Conservation (phyloP, 2,329 filamentous ascomycete species). For the Nigrospora sphaerica region DNA sequence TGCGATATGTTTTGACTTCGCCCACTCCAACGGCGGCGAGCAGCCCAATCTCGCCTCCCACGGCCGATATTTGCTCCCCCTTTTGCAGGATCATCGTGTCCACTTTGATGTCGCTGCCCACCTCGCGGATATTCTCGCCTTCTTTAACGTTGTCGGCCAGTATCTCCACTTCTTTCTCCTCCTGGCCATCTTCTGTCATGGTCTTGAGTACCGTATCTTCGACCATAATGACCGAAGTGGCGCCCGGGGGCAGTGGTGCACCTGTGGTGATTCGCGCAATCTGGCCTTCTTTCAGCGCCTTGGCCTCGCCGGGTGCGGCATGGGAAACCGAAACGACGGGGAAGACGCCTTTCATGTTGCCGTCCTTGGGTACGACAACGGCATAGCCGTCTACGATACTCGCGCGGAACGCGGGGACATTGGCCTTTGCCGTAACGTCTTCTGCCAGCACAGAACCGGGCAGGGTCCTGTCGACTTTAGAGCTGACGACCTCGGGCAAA, state of each 20-base stretch:
- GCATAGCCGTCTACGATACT: conserved; percentile 98
- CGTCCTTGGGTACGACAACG: conserved; percentile 58
- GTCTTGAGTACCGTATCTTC: conserved; percentile 79
- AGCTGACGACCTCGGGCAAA: conserved; percentile 44
- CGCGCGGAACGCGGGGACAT: conserved; percentile 86
- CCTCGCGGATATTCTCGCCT: conserved; percentile 84
- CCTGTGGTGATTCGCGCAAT: conserved; percentile 92
- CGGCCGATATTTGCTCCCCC: conserved; percentile 76
- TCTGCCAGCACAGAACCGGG: conserved; percentile 76
- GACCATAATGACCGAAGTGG: conserved; percentile 92
- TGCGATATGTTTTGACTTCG: conserved; percentile 64
- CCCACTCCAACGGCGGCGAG: conserved; percentile 76
- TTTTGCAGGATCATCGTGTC: conserved; percentile 64
- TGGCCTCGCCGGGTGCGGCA: conserved; percentile 64
- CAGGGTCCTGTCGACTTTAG: conserved; percentile 56
- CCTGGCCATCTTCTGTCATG: conserved; percentile 69
- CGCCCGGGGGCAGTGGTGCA: conserved; percentile 79
- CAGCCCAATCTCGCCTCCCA: conserved; percentile 86
- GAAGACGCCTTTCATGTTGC: conserved; percentile 68
- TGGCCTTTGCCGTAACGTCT: conserved; percentile 71
- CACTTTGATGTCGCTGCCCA: conserved; percentile 77
- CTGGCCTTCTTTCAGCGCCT: conserved; percentile 61
- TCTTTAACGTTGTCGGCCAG: conserved; percentile 66
- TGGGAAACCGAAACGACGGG: conserved; percentile 84
- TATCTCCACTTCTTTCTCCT: conserved; percentile 86